A percentile compares a stretch with the other conserved stretches of the same genome.
Conservation (phyloP, 2,329 filamentous ascomycete genomes). For the Phaeoacremonium minimum region DNA sequence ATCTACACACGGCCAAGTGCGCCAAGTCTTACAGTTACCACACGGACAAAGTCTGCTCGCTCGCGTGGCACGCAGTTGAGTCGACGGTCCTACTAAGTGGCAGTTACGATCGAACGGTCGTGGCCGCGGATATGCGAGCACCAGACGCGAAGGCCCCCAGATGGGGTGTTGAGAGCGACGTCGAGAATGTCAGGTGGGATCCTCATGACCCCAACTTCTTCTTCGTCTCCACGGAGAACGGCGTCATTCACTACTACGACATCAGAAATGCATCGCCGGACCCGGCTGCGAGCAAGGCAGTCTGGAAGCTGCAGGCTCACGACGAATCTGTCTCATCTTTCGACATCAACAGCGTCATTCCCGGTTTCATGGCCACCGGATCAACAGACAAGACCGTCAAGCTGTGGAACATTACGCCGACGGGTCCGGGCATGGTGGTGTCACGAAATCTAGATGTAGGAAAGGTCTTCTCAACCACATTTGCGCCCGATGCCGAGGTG, state of each 20-base stretch:
- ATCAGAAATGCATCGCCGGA: conserved; percentile 69
- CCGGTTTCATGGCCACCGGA: conserved; percentile 89
- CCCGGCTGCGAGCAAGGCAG: conserved; percentile 72
- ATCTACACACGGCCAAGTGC: conserved; percentile 85
- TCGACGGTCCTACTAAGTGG: conserved; percentile 87
- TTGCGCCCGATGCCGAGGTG: conserved; percentile 86
- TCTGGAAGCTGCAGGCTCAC: conserved; percentile 95
- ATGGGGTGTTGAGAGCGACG: conserved; percentile 94
- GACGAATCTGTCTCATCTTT: conserved; percentile 89
- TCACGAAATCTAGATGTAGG: conserved; percentile 90
- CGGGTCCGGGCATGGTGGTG: conserved; percentile 84
- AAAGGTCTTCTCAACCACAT: conserved; percentile 86
- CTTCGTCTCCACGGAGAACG: conserved; percentile 90
- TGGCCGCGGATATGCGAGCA: conserved; percentile 94
- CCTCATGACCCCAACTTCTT: conserved; percentile 91
- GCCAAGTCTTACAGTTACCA: conserved; percentile 95
- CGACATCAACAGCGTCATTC: conserved; percentile 84
- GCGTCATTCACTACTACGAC: conserved; percentile 90
- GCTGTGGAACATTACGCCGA: conserved; percentile 84
- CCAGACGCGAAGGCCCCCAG: conserved; percentile 75
- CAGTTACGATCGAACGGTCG: conserved; percentile 90
- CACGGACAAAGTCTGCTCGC: conserved; percentile 94
- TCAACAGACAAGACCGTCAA: conserved; percentile 95
- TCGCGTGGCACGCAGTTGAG: conserved; percentile 88
- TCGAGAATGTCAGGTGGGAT: conserved; percentile 91